A percentile compares a stretch with the other conserved stretches of the same genome.
Evolutionary conservation across 2,329 filamentous ascomycete species (phyloP).

Genomic region (Pseudocercospora vitis): DNA sequence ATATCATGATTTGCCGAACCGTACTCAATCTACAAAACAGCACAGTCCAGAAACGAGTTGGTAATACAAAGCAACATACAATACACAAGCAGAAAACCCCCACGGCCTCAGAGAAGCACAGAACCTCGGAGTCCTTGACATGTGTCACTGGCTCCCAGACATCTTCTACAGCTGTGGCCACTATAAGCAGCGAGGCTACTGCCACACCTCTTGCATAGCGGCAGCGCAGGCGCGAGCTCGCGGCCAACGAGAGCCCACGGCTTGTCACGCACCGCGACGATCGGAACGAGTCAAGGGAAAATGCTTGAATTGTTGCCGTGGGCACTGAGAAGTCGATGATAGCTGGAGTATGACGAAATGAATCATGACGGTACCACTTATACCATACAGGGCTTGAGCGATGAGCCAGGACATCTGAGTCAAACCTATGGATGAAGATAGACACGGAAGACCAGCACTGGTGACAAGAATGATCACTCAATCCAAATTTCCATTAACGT

Average conservation of each 20-base stretch:
- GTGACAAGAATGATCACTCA: too few relatives aligned
- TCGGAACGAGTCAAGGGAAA: not conserved
- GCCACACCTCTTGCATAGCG: slow-evolving; percentile 5
- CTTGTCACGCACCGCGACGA: slow-evolving; percentile 6
- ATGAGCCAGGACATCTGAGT: too few relatives aligned
- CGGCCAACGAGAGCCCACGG: not conserved
- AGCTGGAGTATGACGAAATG: not conserved
- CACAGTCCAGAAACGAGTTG: too few relatives aligned
- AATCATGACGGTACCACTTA: not conserved
- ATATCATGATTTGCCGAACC: too few relatives aligned
- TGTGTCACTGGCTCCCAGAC: slow-evolving; percentile 8
- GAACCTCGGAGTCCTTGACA: not conserved
- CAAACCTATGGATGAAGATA: too few relatives aligned
- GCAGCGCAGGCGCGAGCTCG: slow-evolving; percentile 5
- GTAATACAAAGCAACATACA: too few relatives aligned
- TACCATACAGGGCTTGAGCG: too few relatives aligned
- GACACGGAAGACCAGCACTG: too few relatives aligned
- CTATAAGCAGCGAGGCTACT: slow-evolving; percentile 3
- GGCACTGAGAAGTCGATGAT: not conserved
- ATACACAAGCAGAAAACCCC: not conserved
- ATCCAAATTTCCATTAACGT: too few relatives aligned
- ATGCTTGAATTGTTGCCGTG: not conserved
- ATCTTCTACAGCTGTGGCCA: slow-evolving; percentile 7
- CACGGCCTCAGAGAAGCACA: not conserved
- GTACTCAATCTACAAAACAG: too few relatives aligned